Conservation (phyloP, 139 green algal genomes). For the Pleodorina starrii region DNA sequence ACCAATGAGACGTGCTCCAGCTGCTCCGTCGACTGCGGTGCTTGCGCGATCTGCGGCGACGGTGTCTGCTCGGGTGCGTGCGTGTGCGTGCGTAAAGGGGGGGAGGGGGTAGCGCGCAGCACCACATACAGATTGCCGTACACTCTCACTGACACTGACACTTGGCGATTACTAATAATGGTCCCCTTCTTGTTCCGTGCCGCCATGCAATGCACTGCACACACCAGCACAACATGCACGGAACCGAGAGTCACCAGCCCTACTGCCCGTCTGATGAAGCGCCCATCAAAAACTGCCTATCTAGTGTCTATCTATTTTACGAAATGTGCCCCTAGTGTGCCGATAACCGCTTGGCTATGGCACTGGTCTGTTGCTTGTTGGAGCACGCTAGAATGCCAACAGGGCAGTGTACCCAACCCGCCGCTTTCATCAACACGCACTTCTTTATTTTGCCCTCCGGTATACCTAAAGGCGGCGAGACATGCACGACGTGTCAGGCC, state of each 20-base stretch:
- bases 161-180: too few relatives aligned
- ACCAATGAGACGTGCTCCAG: not conserved
- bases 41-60: not conserved
- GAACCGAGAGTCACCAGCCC: not conserved
- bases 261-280: too few relatives aligned
- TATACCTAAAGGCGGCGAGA: not conserved
- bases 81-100: not conserved
- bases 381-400: not conserved
- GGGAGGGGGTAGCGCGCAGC: not conserved
- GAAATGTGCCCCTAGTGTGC: not conserved
- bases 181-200: too few relatives aligned
- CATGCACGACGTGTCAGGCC: not conserved
- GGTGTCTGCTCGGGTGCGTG: not conserved
- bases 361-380: not conserved
- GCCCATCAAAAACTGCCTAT: not conserved
- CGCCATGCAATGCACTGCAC: not conserved
- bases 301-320: not conserved
- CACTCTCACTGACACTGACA: too few relatives aligned
- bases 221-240: not conserved
- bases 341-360: not conserved
- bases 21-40: not conserved
- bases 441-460: not conserved
- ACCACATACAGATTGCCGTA: not conserved
- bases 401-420: too few relatives aligned
- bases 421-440: not conserved